These are phyloP conservation scores for Macrophomina pseudophaseolina DNA, from an alignment of 2,329 filamentous ascomycete species.

Conservation along the genomic window DNA sequence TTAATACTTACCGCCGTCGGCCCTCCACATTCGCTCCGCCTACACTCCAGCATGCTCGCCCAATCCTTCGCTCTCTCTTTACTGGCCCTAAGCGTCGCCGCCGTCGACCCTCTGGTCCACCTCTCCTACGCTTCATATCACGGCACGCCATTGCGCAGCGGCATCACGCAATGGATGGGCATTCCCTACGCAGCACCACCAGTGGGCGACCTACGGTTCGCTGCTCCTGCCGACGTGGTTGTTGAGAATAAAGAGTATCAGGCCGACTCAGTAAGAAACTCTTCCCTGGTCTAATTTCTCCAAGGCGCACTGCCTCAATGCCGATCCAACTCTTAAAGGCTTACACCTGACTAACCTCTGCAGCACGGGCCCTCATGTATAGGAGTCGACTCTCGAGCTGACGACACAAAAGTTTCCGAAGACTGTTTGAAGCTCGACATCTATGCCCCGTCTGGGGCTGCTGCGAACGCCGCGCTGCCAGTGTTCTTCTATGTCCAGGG, in stretches of 20 bases:
- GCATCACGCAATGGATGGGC: constrained; percentile 73
- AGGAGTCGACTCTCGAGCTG: constrained; percentile 5
- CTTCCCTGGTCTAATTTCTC: not conserved
- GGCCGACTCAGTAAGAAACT: constrained; percentile 17
- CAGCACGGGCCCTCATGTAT: constrained; percentile 26
- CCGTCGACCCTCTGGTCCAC: constrained; percentile 57
- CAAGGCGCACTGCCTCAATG: not conserved
- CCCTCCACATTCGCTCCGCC: not conserved
- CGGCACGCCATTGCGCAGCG: constrained; percentile 60
- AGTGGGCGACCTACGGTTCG: constrained; percentile 67
- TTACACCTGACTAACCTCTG: not conserved
- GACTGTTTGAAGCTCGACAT: constrained; percentile 49
- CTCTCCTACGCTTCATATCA: constrained; percentile 71
- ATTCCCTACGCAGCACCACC: constrained; percentile 76
- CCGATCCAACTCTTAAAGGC: not conserved
- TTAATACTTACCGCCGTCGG: not conserved
- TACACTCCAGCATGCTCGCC: not conserved
- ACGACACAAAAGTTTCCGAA: constrained; percentile 35
- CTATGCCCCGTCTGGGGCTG: constrained; percentile 43
- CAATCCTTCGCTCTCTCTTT: not conserved
- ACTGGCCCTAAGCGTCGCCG: constrained; percentile 27
- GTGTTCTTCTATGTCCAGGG: constrained; percentile 50
- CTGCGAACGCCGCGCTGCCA: constrained; percentile 39
- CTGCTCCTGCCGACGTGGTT: constrained; percentile 62
- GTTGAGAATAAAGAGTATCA: constrained; percentile 21